phyloP scores from a whole-genome alignment of 2,329 filamentous ascomycete species.

The Alternaria alternata region DNA sequence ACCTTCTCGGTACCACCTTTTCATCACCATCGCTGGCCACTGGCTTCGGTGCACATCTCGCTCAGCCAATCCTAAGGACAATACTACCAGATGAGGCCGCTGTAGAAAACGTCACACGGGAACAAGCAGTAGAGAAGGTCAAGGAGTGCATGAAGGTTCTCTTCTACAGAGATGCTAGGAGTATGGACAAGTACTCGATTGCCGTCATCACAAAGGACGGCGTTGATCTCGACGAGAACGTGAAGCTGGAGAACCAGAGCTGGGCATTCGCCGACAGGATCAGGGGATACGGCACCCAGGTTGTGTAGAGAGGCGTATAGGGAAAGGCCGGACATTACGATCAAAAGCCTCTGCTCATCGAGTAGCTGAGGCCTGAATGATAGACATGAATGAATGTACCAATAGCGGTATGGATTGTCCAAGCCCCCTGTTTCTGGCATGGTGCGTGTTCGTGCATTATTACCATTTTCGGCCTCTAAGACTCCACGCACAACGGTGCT shows the following conservation, averaged over 20 bases:
- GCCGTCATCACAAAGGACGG: slow-evolving; percentile 86
- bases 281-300: slow-evolving; percentile 91
- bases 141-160: slow-evolving; percentile 98
- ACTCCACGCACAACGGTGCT: not conserved
- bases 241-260: slow-evolving; percentile 93
- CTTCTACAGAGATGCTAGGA: slow-evolving; percentile 95
- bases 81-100: slow-evolving; percentile 84
- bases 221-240: slow-evolving; percentile 82
- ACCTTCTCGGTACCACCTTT: slow-evolving; percentile 93
- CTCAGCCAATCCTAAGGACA: slow-evolving; percentile 87
- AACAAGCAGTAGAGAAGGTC: slow-evolving; percentile 80
- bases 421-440: not conserved
- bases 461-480: not conserved
- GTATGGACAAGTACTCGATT: slow-evolving; percentile 89
- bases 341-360: slow-evolving; percentile 7
- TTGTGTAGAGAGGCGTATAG: slow-evolving; percentile 25
- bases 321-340: not conserved
- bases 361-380: slow-evolving; percentile 33
- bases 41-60: slow-evolving; percentile 91
- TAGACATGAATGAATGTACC: slow-evolving; percentile 49
- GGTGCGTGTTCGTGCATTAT: not conserved
- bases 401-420: slow-evolving; percentile 26
- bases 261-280: slow-evolving; percentile 98
- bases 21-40: slow-evolving; percentile 87
- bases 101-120: slow-evolving; percentile 73